These are phyloP conservation scores for Kewa caespitosa DNA, from an alignment of 179 eudicot species.

Conservation along the genomic window DNA sequence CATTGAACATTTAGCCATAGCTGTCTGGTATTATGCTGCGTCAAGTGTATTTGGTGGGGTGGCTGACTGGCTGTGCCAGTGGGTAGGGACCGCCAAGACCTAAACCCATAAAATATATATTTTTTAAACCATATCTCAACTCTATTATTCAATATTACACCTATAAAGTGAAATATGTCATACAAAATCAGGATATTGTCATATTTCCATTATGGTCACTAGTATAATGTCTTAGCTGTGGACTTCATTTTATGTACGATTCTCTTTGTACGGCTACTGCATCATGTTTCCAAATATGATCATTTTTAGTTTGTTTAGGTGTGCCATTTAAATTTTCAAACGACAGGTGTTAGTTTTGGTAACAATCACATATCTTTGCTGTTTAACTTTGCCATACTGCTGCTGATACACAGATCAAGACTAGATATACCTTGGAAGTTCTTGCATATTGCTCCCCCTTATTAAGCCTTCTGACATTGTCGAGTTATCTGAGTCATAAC, in stretches of 20 bases:
- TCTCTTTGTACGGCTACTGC: background rate
- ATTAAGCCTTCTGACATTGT: background rate
- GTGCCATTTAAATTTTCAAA: background rate
- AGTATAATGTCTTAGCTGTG: background rate
- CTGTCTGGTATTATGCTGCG: background rate
- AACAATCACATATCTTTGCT: background rate
- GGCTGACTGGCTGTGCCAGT: no score
- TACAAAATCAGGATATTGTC: background rate
- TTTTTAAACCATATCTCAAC: no score
- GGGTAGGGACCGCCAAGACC: no score
- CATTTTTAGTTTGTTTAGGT: background rate
- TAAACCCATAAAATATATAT: no score
- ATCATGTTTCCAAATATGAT: background rate
- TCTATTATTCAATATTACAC: background rate
- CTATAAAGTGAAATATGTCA: background rate
- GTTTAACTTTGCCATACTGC: background rate
- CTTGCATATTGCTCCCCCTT: constrained; percentile 1
- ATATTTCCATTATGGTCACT: background rate
- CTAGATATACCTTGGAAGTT: background rate
- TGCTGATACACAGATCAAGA: background rate
- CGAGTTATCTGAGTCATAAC: background rate
- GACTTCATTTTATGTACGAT: no score
- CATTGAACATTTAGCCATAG: constrained; percentile 1
- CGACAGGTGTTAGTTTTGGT: background rate
- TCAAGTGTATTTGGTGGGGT: no score